Evolutionary conservation across 371 early-diverging fungal species (phyloP), one percentile per base, ranked within the genome.

Genomic region (Apophysomyces trapeziformis): DNA sequence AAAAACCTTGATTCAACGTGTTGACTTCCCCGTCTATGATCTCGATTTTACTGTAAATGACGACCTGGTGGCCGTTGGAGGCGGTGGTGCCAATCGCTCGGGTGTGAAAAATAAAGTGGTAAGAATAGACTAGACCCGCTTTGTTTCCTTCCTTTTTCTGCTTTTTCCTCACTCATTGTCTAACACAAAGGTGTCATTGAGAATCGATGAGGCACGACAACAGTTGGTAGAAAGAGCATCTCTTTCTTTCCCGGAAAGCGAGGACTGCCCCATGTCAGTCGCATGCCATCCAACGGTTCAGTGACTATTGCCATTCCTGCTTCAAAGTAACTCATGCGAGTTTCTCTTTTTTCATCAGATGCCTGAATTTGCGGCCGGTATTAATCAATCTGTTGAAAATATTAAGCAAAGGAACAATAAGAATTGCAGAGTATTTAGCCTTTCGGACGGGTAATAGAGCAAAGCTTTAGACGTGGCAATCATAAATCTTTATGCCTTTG

Each of bases 91-190:
- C 9, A 81, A 84, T 1, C 75, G 78, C 11, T 75, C 83, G 9
- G 89, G 89, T 13, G 84, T 89, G 16, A 85, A 87, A 58, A 90
- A 90, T 67, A 84, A 85, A 68, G 65, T 91, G 67, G 89, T 88
- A 85, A 64, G 67, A 32, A 36, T 7, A 26, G 41, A 2, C 9
- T 35, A 16, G 12, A n/a, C 54, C 11, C 2, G 32, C 2, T 26
- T 26, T 2, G 3, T 26, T 26, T 26, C 2, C 32, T 26, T 26
- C 32, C 2, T 26, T 26, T 26, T 26, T 26, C 32, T 26, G 1
- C 56, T 26, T 47, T 38, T 1, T 26, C 21, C n/a, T 38, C 12
- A 37, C 14, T 57, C n/a, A 14, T 1, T 7, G 39, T 38, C 36
- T 44, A 1, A 16, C 11, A 11, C 58, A 7, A 58, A 78, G 79